A percentile compares a stretch with the other conserved stretches of the same genome.
Conservation (phyloP, 257 asterid species). For the Penstemon eatonii region DNA sequence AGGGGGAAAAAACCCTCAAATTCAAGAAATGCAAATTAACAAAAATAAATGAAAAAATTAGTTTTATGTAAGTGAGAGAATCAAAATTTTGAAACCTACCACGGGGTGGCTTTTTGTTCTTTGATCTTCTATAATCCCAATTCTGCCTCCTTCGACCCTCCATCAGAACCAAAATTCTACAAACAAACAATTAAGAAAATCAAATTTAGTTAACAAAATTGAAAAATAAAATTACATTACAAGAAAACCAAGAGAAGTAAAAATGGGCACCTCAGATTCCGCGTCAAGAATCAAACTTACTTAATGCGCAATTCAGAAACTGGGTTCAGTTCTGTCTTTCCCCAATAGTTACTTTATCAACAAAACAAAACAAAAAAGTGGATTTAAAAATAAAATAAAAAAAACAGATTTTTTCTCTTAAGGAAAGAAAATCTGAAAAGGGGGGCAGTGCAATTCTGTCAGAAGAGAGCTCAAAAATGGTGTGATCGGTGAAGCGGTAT, state of each 20-base stretch:
- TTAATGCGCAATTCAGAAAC: slow-evolving; percentile 15
- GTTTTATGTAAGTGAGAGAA: not conserved
- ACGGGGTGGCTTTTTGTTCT: slow-evolving; percentile 38
- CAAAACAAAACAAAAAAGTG: slow-evolving; percentile 23
- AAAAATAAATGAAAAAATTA: slow-evolving; percentile 7
- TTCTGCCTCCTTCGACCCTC: slow-evolving; percentile 41
- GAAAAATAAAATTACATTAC: not conserved
- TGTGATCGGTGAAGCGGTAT: slow-evolving; percentile 23
- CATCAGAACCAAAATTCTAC: slow-evolving; percentile 32
- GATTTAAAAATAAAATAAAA: not conserved
- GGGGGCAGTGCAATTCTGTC: slow-evolving; percentile 27
- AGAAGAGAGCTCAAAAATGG: slow-evolving; percentile 27
- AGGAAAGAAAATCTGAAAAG: slow-evolving; percentile 21
- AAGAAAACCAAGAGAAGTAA: not conserved
- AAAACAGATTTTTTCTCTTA: not conserved
- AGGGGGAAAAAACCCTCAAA: slow-evolving; percentile 10
- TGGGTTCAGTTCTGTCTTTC: slow-evolving; percentile 20
- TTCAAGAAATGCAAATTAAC: not conserved
- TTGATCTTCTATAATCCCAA: slow-evolving; percentile 39
- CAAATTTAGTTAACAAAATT: not conserved
- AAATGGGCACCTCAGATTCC: slow-evolving; percentile 37
- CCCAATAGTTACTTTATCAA: slow-evolving; percentile 19
- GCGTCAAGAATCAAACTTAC: slow-evolving; percentile 19
- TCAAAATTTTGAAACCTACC: slow-evolving; percentile 23
- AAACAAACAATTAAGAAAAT: not conserved